phyloP scores from a whole-genome alignment of 2,329 filamentous ascomycete species.

The Paraconiothyrium sp. region DNA sequence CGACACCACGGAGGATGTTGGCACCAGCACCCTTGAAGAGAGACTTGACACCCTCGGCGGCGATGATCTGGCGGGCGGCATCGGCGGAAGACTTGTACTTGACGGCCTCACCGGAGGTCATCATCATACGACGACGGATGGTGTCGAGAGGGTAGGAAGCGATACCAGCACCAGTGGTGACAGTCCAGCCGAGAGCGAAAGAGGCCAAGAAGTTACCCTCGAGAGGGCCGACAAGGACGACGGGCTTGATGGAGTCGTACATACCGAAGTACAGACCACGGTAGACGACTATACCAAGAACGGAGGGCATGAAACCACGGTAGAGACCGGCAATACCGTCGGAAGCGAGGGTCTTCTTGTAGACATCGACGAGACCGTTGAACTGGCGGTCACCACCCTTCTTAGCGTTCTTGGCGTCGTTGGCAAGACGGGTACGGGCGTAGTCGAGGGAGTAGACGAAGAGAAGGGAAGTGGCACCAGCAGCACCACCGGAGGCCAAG shows the following conservation, averaged over 20 bases:
- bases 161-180: conserved; percentile 99
- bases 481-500: conserved; percentile 99
- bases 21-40: conserved; percentile 99
- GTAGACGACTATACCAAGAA: conserved; percentile 99
- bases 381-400: conserved; percentile 98
- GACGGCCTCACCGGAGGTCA: conserved; percentile 95
- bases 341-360: conserved; percentile 99
- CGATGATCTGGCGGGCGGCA: conserved; percentile 91
- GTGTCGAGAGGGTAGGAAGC: conserved; percentile 99
- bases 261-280: conserved; percentile 99
- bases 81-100: conserved; percentile 99
- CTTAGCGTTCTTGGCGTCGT: conserved; percentile 99
- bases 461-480: conserved; percentile 98
- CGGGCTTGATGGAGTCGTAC: conserved; percentile 99
- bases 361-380: conserved; percentile 99
- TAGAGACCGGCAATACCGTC: conserved; percentile 99
- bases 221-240: conserved; percentile 88
- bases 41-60: conserved; percentile 96
- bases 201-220: conserved; percentile 99
- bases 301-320: conserved; percentile 99
- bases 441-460: conserved; percentile 99
- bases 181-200: conserved; percentile 97
- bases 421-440: conserved; percentile 99
- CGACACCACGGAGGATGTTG: conserved; percentile 99
- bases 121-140: conserved; percentile 99